Conservation (phyloP, 1,139 yeast species). For the Nakaseomyces bracarensis region DNA sequence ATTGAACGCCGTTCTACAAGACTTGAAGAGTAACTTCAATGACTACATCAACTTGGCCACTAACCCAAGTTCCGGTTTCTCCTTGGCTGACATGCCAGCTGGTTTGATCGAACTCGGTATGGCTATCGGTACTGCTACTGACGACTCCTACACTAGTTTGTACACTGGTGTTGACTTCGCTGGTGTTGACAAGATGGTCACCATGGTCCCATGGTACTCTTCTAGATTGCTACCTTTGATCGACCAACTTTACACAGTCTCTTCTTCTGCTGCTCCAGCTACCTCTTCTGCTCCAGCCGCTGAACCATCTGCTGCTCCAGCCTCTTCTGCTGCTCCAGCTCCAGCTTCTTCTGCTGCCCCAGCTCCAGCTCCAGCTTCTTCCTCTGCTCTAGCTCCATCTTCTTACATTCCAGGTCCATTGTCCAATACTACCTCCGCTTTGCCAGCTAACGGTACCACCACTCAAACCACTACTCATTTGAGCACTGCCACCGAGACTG, state of each 20-base stretch:
- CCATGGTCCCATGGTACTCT: conserved; percentile 37
- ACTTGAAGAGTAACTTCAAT: conserved; percentile 6
- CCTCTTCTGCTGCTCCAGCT: conserved; percentile 4
- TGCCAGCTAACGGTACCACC: conserved; percentile 5
- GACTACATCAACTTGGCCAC: conserved; percentile 8
- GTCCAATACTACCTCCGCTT: background rate
- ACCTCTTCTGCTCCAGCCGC: conserved; percentile 5
- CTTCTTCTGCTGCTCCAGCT: background rate
- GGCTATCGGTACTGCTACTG: conserved; percentile 8
- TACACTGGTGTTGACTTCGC: conserved; percentile 20
- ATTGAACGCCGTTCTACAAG: conserved; percentile 8
- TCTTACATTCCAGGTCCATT: conserved; percentile 5
- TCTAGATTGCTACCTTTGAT: conserved; percentile 22
- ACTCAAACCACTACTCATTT: conserved; percentile 4
- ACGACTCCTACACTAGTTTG: conserved; percentile 29
- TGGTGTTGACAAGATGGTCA: conserved; percentile 30
- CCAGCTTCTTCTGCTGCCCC: conserved; percentile 1
- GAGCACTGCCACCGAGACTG: conserved; percentile 3
- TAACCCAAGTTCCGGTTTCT: conserved; percentile 7
- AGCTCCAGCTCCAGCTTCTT: background rate
- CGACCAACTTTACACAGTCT: background rate
- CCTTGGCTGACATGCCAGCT: conserved; percentile 7
- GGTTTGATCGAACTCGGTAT: conserved; percentile 8
- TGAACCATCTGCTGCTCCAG: background rate
- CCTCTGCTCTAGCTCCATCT: background rate